Conservation (phyloP, 768 basidiomycete species). For the Russula brevipes region DNA sequence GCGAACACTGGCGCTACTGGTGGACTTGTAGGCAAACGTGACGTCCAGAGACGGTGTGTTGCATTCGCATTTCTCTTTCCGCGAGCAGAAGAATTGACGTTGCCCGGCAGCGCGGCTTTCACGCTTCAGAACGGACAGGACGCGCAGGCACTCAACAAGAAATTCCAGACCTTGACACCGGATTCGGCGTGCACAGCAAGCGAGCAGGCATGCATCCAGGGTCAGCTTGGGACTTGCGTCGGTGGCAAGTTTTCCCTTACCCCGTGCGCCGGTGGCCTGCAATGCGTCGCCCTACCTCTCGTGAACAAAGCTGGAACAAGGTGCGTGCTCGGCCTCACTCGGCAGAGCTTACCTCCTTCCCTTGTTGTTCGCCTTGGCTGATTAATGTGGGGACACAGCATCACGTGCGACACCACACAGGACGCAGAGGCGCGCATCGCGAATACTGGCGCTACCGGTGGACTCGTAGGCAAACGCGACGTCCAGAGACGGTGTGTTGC, state of each 20-base stretch:
- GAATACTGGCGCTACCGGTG: conserved; percentile 29
- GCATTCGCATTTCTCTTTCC: not conserved
- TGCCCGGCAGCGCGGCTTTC: conserved; percentile 24
- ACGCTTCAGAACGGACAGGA: conserved; percentile 26
- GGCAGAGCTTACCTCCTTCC: no score
- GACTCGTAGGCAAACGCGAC: conserved; percentile 22
- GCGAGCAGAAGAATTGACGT: conserved; percentile 3
- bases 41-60: no score
- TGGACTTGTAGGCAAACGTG: conserved; percentile 25
- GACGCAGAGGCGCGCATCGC: conserved; percentile 28
- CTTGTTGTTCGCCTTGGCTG: no score
- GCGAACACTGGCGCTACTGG: conserved; percentile 28
- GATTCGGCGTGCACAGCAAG: conserved; percentile 36
- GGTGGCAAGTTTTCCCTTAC: conserved; percentile 22
- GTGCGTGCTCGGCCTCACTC: conserved; percentile 7
- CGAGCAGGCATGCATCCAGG: conserved; percentile 24
- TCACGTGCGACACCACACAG: conserved; percentile 28
- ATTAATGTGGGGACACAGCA: conserved; percentile 12
- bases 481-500: no score
- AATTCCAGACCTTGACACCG: conserved; percentile 24
- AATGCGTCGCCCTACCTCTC: conserved; percentile 31
- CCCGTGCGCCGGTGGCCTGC: conserved; percentile 15
- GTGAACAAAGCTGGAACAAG: conserved; percentile 33
- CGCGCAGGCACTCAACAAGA: conserved; percentile 28
- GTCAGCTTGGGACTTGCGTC: conserved; percentile 27